Conservation (phyloP, 2,329 filamentous ascomycete genomes). For the Tolypocladium capitatum region DNA sequence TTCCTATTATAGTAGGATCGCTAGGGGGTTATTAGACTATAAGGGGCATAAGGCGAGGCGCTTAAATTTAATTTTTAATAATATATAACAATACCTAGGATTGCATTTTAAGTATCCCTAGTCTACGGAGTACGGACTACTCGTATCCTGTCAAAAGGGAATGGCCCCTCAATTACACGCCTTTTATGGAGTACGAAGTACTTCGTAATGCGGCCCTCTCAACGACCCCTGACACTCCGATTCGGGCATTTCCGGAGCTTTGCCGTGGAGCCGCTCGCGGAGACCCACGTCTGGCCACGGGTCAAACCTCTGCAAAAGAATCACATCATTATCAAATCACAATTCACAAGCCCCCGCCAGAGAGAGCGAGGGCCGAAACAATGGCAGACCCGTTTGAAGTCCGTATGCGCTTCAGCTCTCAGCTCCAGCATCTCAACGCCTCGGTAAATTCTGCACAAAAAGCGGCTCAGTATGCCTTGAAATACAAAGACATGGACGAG, state of each 20-base stretch:
- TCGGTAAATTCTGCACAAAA: conserved; percentile 82
- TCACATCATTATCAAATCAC: neutral
- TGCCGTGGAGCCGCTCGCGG: conserved; percentile 3
- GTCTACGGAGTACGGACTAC: no score
- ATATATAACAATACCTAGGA: no score
- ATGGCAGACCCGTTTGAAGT: conserved; percentile 90
- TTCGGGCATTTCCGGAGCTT: conserved; percentile 3
- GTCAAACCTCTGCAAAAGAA: neutral
- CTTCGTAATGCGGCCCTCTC: no score
- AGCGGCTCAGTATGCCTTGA: conserved; percentile 87
- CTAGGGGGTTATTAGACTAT: no score
- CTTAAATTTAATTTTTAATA: no score
- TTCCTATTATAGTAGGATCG: no score
- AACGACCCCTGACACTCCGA: no score
- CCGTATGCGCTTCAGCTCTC: conserved; percentile 87
- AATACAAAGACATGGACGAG: conserved; percentile 88
- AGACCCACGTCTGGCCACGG: neutral
- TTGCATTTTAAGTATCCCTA: no score
- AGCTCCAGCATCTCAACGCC: conserved; percentile 83
- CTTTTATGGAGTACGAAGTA: no score
- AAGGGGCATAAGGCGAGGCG: no score
- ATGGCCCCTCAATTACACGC: no score
- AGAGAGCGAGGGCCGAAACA: neutral
- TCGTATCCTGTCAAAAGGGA: no score
- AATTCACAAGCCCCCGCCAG: neutral